Evolutionary conservation across 192 early-diverging fungal species (phyloP).

Genomic region (Oehlia diaphana): DNA sequence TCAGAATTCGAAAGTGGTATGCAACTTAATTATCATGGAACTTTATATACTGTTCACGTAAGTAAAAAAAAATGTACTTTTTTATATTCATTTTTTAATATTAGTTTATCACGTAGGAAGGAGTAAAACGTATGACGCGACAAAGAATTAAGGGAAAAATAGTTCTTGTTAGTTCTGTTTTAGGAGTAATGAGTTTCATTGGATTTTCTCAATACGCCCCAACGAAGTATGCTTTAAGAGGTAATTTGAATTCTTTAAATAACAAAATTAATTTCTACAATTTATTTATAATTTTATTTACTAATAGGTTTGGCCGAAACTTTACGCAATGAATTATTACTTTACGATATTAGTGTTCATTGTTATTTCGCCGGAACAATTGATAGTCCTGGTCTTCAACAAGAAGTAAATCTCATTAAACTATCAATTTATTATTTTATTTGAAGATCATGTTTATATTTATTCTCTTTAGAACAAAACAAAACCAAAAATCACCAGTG

Average conservation of each 20-base stretch:
- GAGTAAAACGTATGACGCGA: conserved; percentile 59
- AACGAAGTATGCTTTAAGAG: conserved; percentile 73
- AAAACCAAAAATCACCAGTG: conserved; percentile 67
- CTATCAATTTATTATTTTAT: neutral
- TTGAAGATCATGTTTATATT: neutral
- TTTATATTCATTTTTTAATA: neutral
- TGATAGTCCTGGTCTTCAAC: conserved; percentile 66
- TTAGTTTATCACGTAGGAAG: conserved; percentile 45
- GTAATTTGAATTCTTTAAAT: neutral
- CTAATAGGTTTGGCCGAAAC: conserved; percentile 59
- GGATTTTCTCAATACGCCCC: conserved; percentile 69
- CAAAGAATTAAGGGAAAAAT: conserved; percentile 60
- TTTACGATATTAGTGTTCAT: conserved; percentile 64
- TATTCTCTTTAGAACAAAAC: conserved; percentile 59
- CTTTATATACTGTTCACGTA: conserved; percentile 66
- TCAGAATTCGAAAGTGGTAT: conserved; percentile 56
- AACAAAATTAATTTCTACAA: neutral
- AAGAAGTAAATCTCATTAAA: conserved; percentile 44
- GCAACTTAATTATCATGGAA: conserved; percentile 69
- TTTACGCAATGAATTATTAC: conserved; percentile 62
- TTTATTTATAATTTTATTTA: neutral
- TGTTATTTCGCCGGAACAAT: conserved; percentile 76
- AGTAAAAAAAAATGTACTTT: conserved; percentile 24
- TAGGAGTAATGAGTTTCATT: conserved; percentile 67
- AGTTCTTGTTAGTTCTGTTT: conserved; percentile 66